Percentiles rank a stretch among this genome's conserved stretches.
These are phyloP conservation scores for Colletotrichum salicis DNA, from an alignment of 2,329 filamentous ascomycete species.

Conservation along the genomic window DNA sequence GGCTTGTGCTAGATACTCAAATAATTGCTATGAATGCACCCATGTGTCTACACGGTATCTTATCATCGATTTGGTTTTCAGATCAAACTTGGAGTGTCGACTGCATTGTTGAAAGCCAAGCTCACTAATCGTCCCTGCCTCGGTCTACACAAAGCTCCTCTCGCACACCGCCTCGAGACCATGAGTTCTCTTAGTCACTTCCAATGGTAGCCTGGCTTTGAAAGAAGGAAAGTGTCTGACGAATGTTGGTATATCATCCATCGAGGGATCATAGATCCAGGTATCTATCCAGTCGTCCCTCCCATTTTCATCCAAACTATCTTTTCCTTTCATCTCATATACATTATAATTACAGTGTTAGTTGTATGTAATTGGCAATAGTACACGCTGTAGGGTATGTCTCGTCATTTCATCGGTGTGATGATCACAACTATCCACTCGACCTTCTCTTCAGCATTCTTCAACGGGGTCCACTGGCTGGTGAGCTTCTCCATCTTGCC, in stretches of 20 bases:
- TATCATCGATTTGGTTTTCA: no score
- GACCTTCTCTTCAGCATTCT: conserved; percentile 29
- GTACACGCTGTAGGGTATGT: neutral
- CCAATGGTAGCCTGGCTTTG: neutral
- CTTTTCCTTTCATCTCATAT: neutral
- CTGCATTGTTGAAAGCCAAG: no score
- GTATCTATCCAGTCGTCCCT: neutral
- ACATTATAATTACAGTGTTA: conserved; percentile 20
- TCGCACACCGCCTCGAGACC: no score
- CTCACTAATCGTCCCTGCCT: no score
- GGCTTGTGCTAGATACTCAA: no score
- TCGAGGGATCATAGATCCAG: neutral
- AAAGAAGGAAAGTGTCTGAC: neutral
- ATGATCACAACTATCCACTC: conserved; percentile 36
- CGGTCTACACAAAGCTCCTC: no score
- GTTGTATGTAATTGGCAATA: neutral
- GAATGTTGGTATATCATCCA: neutral
- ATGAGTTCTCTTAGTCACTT: neutral
- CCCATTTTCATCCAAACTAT: neutral
- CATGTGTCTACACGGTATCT: no score
- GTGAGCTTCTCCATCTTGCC: conserved; percentile 29
- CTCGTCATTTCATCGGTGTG: conserved; percentile 17
- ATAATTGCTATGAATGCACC: no score
- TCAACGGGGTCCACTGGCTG: conserved; percentile 37
- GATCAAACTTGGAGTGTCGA: no score